Evolutionary conservation across 140 eudicot genomes (phyloP), one percentile per base, ranked within the genome.

Genomic region (Bidens hawaiensis): DNA sequence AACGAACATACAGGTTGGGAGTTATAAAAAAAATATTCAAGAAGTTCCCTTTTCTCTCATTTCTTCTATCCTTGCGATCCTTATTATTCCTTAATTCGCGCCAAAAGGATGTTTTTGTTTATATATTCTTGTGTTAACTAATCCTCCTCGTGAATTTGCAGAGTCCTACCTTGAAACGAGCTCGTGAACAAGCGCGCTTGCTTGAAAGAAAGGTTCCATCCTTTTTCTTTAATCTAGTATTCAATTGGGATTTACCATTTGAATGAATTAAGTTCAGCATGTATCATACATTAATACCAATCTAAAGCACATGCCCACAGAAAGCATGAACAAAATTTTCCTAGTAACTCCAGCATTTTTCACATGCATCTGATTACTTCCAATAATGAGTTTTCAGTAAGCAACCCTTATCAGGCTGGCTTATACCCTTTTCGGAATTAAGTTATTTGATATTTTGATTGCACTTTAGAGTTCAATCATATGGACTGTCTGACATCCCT

Each of bases 181-280:
- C 93, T 56, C 96, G 96, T 46, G 80, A 83, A 72, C 95, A 81
- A 81, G 96, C 82, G 51, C 85, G 78, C 53, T 36, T 66, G 28
- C 86, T 91, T 66, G 98, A 91, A 79, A 87, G 75, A 78, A 91
- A 83, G 98, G 98, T 91, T 60, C 23, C 47, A 31, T 69, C 27
- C 34, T 59, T 55, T n/a, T 23, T 45, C 55, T 31, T 10, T 4
- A 41, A 22, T 42, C 31, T 40, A 34, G 19, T 24, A 24, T 30
- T 59, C 52, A 13, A 9, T 16, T 27, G 24, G 52, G 15, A 26
- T 31, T 23, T 42, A 27, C 62, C 17, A 15, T 30, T 56, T 56
- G 15, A 21, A 15, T 56, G 42, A 28, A 56, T 8, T 24, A 5
- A 56, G 25, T 56, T 56, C 26, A 3, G 3, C 14, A 4, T 43